Evolutionary conservation across 371 early-diverging fungal genomes (phyloP).

Genomic region (Nematocida major): DNA sequence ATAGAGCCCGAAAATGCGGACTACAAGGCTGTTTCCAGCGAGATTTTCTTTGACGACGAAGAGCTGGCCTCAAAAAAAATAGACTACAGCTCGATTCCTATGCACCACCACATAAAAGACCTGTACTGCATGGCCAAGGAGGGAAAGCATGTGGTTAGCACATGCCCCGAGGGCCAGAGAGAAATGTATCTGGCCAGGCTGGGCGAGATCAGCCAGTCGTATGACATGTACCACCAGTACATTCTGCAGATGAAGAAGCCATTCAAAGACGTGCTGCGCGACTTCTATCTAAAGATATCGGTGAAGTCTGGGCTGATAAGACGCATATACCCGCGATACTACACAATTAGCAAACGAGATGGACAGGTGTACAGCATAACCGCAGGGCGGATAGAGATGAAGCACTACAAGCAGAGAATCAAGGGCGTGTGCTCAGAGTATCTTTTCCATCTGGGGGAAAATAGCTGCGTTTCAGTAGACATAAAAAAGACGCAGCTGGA

Average conservation of each 20-base stretch:
- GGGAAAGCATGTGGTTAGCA: background rate
- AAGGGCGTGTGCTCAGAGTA: conserved; percentile 62
- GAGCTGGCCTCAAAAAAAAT: background rate
- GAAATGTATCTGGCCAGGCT: conserved; percentile 35
- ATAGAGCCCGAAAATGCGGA: conserved; percentile 57
- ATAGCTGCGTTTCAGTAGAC: conserved; percentile 27
- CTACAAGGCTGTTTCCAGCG: conserved; percentile 36
- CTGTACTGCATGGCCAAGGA: background rate
- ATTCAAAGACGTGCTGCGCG: conserved; percentile 47
- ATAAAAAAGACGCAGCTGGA: conserved; percentile 41
- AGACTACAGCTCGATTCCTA: conserved; percentile 58
- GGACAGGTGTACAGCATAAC: conserved; percentile 47
- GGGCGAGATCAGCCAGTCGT: conserved; percentile 53
- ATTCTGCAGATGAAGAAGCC: conserved; percentile 46
- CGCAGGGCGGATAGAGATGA: conserved; percentile 30
- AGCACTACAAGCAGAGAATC: conserved; percentile 2
- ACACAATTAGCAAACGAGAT: conserved; percentile 55
- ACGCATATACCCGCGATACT: conserved; percentile 57
- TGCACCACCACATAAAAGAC: conserved; percentile 34
- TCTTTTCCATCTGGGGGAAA: conserved; percentile 24
- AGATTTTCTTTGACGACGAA: conserved; percentile 25
- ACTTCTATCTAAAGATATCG: conserved; percentile 47
- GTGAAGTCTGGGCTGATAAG: conserved; percentile 21
- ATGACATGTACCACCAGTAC: conserved; percentile 61
- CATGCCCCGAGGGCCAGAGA: too few species aligned